Evolutionary conservation across 495 filamentous ascomycete species (phyloP), one percentile per base, ranked within the genome.

Genomic region (Sabuloglossum arenarium): DNA sequence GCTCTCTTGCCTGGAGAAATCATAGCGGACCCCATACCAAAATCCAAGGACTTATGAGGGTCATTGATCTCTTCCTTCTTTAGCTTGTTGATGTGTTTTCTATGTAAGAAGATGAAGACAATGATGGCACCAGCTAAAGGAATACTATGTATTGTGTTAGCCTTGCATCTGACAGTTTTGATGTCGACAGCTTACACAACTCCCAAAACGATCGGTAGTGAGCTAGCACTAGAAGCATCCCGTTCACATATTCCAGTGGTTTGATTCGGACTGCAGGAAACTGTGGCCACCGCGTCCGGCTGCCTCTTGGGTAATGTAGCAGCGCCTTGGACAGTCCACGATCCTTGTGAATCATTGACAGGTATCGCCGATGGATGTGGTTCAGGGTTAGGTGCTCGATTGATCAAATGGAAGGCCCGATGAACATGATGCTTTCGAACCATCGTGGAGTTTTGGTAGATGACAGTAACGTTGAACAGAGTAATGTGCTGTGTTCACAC

Each of bases 11-110:
- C 59, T 58, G 39, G 21, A 21, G 39, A 10, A 5, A 66, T 59
- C 29, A 63, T 42, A 37, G 65, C 59, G 19, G 72, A 73, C 11
- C 77, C 65, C 50, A 63, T 56, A 29, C 91, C 91, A 65, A 97
- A 98, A 66, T 98, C 91, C 64, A 97, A 76, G 1, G 87, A 94
- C 63, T 83, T 93, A 66, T 93, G 85, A 61, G 86, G 84, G 65
- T 96, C 90, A 58, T 85, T 79, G 30, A 75, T 73, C 66, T 98
- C 91, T 71, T 98, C 91, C 42, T 70, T 70, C 58, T 75, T 73
- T 58, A 88, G 76, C 60, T 77, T 90, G 61, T 78, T 77, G 16
- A 85, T 70, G 61, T 85, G 82, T 64, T 84, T 74, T 14, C 85
- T 78, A 62, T 94, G 88, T 30, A 98, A 73, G 61, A 78, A 83